Base-by-base conservation (phyloP, 1,139 yeast genomes). In the Diutina pseudorugosa region DNA sequence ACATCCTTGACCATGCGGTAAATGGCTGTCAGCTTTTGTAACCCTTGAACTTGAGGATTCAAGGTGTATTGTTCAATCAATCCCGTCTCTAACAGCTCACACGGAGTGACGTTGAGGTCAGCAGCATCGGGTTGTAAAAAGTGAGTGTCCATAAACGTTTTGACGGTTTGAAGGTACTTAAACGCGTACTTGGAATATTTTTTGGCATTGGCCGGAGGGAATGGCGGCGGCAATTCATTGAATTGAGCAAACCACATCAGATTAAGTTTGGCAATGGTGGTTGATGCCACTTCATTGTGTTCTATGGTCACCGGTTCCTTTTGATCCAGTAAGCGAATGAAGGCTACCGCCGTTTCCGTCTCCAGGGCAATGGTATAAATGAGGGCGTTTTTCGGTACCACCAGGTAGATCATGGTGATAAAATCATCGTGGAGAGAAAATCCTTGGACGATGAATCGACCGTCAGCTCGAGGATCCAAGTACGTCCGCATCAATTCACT, bases 311-410 rank as follows among this genome's bases (percentile, higher is more conserved):
- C 36, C 20, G 30, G 27, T 44, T 44, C 33, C 11, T 23, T 23
- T 18, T 25, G 40, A 16, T 45, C 49, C 19, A 5, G 14, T 19
- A 45, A 27, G 3, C 27, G 9, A 11, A 45, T 33, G 9, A 45
- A 45, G 1, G 49, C 49, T 41, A 45, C 49, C n/a, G 49, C 49
- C 4, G 49, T 18, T 16, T 45, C 49, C 1, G 49, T 27, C 16
- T 45, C 49, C 40, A 27, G 40, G 23, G 49, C 49, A 27, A 45
- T 45, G 6, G 49, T 45, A 18, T 45, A 45, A 11, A 33, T 45
- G 19, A 25, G 40, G 1, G 49, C 41, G 9, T 21, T 11, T 18
- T 27, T 25, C 11, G 49, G 49, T 1, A 45, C 49, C 16, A 45
- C 19, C 30, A 23, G 49, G 30, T 45, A 45, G 1, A 45, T 25